Evolutionary conservation across 768 basidiomycete genomes (phyloP).

Genomic region (Scleroderma bovista): DNA sequence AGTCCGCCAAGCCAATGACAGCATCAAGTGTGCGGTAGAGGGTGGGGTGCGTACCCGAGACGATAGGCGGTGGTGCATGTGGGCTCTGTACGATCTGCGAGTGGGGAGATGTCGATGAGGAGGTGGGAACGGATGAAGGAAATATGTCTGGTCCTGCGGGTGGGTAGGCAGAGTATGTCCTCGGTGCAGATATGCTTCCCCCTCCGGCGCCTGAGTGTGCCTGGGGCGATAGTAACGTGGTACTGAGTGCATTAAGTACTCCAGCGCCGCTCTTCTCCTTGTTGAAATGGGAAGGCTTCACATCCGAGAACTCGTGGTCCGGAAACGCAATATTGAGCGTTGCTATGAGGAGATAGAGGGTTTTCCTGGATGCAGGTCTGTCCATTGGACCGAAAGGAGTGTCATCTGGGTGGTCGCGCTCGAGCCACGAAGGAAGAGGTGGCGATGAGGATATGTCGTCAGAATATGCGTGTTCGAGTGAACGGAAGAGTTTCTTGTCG

Average conservation of each 20-base stretch:
- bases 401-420: conserved; percentile 57
- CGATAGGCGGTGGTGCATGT: conserved; percentile 64
- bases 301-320: conserved; percentile 94
- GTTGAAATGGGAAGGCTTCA: conserved; percentile 85
- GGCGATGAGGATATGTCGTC: conserved; percentile 77
- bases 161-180: conserved; percentile 85
- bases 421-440: conserved; percentile 76
- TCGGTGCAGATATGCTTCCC: conserved; percentile 57
- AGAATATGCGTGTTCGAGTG: conserved; percentile 81
- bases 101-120: conserved; percentile 68
- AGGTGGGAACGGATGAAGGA: conserved; percentile 62
- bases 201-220: conserved; percentile 25
- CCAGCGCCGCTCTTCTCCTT: conserved; percentile 70
- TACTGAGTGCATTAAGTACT: conserved; percentile 82
- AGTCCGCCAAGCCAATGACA: conserved; percentile 83
- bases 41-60: conserved; percentile 82
- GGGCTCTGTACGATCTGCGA: conserved; percentile 55
- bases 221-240: conserved; percentile 71
- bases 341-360: conserved; percentile 91
- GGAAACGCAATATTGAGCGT: conserved; percentile 97
- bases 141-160: conserved; percentile 68
- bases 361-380: conserved; percentile 81
- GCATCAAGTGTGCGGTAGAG: conserved; percentile 86
- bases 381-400: conserved; percentile 91
- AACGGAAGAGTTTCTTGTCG: conserved; percentile 94